A percentile compares a stretch with the other conserved stretches of the same genome.
Conservation (phyloP, 1,284 basidiomycete species). For the Boletus sp. region DNA sequence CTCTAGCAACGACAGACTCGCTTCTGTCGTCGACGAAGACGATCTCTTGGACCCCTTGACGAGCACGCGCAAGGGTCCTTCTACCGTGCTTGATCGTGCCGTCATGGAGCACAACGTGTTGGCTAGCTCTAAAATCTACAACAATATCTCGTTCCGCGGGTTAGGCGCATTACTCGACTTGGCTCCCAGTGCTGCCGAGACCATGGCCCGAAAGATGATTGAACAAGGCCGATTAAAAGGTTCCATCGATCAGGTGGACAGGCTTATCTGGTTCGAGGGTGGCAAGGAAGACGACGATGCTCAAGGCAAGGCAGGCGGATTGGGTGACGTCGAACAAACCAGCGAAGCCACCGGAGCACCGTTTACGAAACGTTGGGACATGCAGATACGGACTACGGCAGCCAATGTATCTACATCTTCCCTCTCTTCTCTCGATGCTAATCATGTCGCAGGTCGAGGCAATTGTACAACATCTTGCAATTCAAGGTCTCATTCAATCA, state of each 20-base stretch:
- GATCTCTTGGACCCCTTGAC: constrained; percentile 54
- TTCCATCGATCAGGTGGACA: constrained; percentile 93
- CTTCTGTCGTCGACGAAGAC: constrained; percentile 62
- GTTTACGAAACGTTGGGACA: constrained; percentile 91
- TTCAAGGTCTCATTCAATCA: constrained; percentile 63
- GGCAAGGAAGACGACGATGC: constrained; percentile 83
- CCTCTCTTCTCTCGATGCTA: constrained; percentile 8
- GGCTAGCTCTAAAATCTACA: constrained; percentile 93
- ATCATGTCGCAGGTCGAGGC: constrained; percentile 64
- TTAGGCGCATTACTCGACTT: constrained; percentile 85
- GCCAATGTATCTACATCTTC: constrained; percentile 60
- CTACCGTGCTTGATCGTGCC: constrained; percentile 95
- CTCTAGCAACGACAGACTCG: constrained; percentile 76
- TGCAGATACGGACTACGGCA: constrained; percentile 83
- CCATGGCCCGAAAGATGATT: constrained; percentile 95
- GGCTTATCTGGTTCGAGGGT: constrained; percentile 89
- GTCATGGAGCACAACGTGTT: constrained; percentile 99
- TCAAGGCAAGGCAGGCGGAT: constrained; percentile 89
- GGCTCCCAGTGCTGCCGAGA: constrained; percentile 87
- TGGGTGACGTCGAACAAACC: constrained; percentile 83
- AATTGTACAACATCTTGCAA: constrained; percentile 76
- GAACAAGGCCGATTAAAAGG: constrained; percentile 91
- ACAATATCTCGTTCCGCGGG: constrained; percentile 91
- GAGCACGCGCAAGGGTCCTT: constrained; percentile 83
- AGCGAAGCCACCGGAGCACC: constrained; percentile 87